phyloP scores from a whole-genome alignment of 2,329 filamentous ascomycete genomes.

The Sporothrix phasma region DNA sequence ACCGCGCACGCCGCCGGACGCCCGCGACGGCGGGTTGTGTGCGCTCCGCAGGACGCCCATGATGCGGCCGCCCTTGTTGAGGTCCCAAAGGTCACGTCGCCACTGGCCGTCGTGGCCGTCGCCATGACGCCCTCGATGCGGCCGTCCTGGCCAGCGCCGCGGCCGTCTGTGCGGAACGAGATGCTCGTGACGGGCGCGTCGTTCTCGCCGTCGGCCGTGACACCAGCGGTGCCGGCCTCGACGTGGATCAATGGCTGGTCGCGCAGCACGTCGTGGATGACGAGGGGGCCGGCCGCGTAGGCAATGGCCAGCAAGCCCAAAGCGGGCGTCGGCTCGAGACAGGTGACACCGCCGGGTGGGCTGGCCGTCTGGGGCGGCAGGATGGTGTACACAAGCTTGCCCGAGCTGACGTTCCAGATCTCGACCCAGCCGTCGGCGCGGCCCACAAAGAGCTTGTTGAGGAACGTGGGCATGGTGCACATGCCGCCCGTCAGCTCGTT shows the following conservation, averaged over 20 bases:
- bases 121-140: conserved; percentile 86
- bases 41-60: conserved; percentile 80
- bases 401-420: conserved; percentile 94
- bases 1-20: conserved; percentile 47
- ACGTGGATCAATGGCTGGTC: conserved; percentile 65
- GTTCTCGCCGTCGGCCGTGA: conserved; percentile 23
- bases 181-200: conserved; percentile 63
- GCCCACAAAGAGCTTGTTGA: conserved; percentile 93
- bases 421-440: conserved; percentile 82
- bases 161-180: conserved; percentile 79
- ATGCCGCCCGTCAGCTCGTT: conserved; percentile 68
- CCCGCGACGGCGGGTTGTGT: conserved; percentile 60
- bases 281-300: conserved; percentile 67
- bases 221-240: conserved; percentile 45
- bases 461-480: conserved; percentile 82
- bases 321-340: conserved; percentile 73
- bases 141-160: conserved; percentile 81
- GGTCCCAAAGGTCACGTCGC: conserved; percentile 95
- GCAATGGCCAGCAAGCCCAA: conserved; percentile 81
- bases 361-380: conserved; percentile 49
- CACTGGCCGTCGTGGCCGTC: conserved; percentile 66
- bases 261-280: conserved; percentile 70
- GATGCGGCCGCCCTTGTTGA: conserved; percentile 79
- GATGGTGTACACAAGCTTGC: conserved; percentile 83
- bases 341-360: conserved; percentile 71